Conservation (phyloP, 2,329 filamentous ascomycete species). For the Paracoccidioides lutzii region DNA sequence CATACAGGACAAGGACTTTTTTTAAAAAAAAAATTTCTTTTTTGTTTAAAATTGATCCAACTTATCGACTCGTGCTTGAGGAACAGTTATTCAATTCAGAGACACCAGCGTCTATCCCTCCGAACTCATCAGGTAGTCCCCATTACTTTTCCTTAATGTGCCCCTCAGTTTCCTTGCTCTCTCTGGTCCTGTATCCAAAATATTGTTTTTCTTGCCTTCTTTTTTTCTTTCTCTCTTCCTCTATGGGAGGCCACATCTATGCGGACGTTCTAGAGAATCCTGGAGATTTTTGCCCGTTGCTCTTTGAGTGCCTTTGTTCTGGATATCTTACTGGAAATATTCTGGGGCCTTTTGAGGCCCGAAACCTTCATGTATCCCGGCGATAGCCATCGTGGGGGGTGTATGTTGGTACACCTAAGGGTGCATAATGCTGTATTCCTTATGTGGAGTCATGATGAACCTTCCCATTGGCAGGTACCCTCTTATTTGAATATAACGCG, state of each 20-base stretch:
- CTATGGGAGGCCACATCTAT: background rate
- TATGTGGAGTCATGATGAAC: background rate
- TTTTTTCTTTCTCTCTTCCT: background rate
- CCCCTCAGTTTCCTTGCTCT: slow-evolving; percentile 13
- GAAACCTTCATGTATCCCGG: slow-evolving; percentile 16
- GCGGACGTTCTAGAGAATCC: slow-evolving; percentile 3
- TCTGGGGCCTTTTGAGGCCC: slow-evolving; percentile 8
- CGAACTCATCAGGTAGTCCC: slow-evolving; percentile 31
- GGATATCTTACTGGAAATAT: slow-evolving; percentile 12
- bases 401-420: slow-evolving; percentile 20
- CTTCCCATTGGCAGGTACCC: slow-evolving; percentile 6
- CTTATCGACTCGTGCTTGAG: slow-evolving; percentile 3
- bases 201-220: slow-evolving; percentile 8
- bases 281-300: background rate
- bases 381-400: slow-evolving; percentile 21
- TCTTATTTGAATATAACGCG: background rate
- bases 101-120: slow-evolving; percentile 13
- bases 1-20: slow-evolving; percentile 12
- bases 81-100: slow-evolving; percentile 12
- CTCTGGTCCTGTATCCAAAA: slow-evolving; percentile 14
- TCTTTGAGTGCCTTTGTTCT: slow-evolving; percentile 15
- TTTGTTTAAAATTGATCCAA: slow-evolving; percentile 16
- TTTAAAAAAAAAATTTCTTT: slow-evolving; percentile 8
- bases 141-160: slow-evolving; percentile 22
- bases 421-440: slow-evolving; percentile 28